These are phyloP conservation scores for Fomitopsis serialis DNA, from an alignment of 768 basidiomycete species.

Conservation along the genomic window DNA sequence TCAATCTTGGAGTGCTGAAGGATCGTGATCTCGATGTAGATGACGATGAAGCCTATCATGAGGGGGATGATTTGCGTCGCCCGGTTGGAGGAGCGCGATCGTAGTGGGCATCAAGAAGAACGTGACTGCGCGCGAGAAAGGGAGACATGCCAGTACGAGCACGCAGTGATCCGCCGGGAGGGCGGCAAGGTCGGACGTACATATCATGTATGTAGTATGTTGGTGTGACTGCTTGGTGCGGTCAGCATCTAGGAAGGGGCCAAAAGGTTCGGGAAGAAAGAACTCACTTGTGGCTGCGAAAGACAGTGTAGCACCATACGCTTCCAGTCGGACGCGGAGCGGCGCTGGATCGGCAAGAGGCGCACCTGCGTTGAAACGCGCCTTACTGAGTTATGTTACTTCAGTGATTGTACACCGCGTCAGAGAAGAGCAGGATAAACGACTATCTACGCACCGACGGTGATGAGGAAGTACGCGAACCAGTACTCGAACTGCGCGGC, in stretches of 20 bases:
- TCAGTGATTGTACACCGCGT: conserved; percentile 58
- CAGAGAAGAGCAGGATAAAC: neutral
- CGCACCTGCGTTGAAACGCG: conserved; percentile 88
- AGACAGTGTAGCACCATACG: neutral
- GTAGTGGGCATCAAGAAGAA: conserved; percentile 84
- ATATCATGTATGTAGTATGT: conserved; percentile 86
- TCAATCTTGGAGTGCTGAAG: conserved; percentile 96
- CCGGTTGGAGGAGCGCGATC: conserved; percentile 81
- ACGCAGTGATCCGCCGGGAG: conserved; percentile 3
- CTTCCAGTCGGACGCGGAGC: neutral
- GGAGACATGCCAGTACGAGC: neutral
- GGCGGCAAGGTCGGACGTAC: conserved; percentile 43
- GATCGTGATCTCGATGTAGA: conserved; percentile 89
- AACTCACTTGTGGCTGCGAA: conserved; percentile 58
- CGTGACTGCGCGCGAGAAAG: conserved; percentile 44
- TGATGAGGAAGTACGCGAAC: conserved; percentile 89
- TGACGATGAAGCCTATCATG: conserved; percentile 87
- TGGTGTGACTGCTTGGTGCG: conserved; percentile 55
- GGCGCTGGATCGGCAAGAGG: neutral
- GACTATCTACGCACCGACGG: conserved; percentile 62
- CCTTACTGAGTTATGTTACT: conserved; percentile 93
- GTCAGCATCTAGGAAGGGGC: neutral
- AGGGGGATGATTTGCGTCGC: conserved; percentile 81
- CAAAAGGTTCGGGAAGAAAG: neutral
- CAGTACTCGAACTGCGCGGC: conserved; percentile 72